Conservation (phyloP, 306 rosid species). For the Nissolia schottii region DNA sequence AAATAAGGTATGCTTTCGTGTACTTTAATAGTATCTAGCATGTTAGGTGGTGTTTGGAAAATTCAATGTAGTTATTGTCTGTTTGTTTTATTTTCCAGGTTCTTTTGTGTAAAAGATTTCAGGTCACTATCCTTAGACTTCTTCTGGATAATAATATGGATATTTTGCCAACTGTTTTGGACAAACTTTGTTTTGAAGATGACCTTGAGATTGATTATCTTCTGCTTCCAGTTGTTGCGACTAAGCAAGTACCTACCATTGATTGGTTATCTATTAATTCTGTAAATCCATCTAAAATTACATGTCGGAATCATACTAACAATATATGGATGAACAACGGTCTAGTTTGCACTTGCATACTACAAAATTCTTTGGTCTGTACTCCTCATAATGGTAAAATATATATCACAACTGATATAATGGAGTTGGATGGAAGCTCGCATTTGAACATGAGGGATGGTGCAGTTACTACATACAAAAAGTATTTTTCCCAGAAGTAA, state of each 20-base stretch:
- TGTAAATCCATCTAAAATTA: slow-evolving; percentile 17
- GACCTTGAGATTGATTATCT: slow-evolving; percentile 59
- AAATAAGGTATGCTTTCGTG: slow-evolving; percentile 44
- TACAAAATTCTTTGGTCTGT: slow-evolving; percentile 52
- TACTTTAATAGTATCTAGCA: neutral
- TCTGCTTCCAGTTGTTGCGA: slow-evolving; percentile 54
- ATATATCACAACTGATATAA: slow-evolving; percentile 47
- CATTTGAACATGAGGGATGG: slow-evolving; percentile 35
- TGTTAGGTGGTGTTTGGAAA: neutral
- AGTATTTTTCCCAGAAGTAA: slow-evolving; percentile 44
- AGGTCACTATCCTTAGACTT: slow-evolving; percentile 45
- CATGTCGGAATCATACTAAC: neutral
- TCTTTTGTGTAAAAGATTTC: slow-evolving; percentile 55
- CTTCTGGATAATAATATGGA: slow-evolving; percentile 35
- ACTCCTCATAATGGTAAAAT: slow-evolving; percentile 60
- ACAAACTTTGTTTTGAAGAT: slow-evolving; percentile 29
- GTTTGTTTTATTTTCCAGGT: slow-evolving; percentile 46
- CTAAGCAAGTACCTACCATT: slow-evolving; percentile 8
- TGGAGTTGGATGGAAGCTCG: slow-evolving; percentile 58
- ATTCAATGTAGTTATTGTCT: neutral
- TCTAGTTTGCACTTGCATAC: slow-evolving; percentile 49
- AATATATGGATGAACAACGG: slow-evolving; percentile 41
- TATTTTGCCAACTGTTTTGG: slow-evolving; percentile 26
- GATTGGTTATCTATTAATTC: slow-evolving; percentile 65
- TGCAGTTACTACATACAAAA: slow-evolving; percentile 46